These are phyloP conservation scores for Groenewaldozyma sp. DNA, from an alignment of 1,139 yeast genomes.

Conservation along the genomic window DNA sequence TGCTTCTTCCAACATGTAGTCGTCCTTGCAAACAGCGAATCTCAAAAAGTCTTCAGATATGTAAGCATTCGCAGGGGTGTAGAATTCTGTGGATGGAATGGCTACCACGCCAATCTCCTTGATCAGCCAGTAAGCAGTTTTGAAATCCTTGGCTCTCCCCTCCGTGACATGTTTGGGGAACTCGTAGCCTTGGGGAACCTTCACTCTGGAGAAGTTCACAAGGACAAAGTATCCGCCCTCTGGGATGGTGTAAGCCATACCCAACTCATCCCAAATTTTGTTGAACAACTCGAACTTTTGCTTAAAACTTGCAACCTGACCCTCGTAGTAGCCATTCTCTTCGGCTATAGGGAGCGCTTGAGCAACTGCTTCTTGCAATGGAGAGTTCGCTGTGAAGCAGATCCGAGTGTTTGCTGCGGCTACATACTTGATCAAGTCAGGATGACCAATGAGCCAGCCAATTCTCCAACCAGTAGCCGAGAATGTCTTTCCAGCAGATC, in stretches of 20 bases:
- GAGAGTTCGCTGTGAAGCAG: constrained; percentile 82
- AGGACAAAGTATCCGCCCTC: constrained; percentile 91
- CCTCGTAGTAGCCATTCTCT: constrained; percentile 54
- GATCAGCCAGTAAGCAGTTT: constrained; percentile 85
- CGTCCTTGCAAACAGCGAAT: constrained; percentile 95
- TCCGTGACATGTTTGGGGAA: constrained; percentile 60
- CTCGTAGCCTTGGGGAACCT: constrained; percentile 61
- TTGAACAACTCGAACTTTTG: constrained; percentile 66
- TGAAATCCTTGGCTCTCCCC: constrained; percentile 73
- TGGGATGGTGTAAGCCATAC: constrained; percentile 78
- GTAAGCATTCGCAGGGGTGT: constrained; percentile 57
- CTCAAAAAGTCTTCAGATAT: constrained; percentile 79
- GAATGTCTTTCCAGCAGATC: constrained; percentile 95
- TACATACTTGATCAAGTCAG: constrained; percentile 71
- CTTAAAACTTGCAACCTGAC: constrained; percentile 56
- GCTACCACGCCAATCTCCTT: constrained; percentile 90
- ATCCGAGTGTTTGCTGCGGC: constrained; percentile 90
- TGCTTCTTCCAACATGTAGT: constrained; percentile 68
- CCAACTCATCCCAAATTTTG: constrained; percentile 72
- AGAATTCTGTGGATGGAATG: constrained; percentile 93
- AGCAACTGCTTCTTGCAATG: constrained; percentile 90
- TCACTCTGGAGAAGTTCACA: constrained; percentile 75
- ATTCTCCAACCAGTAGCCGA: constrained; percentile 99
- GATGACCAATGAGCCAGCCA: constrained; percentile 88
- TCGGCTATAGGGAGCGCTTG: constrained; percentile 59